Evolutionary conservation across 345 rosid genomes (phyloP).

Genomic region (Hypericum androsaemum): DNA sequence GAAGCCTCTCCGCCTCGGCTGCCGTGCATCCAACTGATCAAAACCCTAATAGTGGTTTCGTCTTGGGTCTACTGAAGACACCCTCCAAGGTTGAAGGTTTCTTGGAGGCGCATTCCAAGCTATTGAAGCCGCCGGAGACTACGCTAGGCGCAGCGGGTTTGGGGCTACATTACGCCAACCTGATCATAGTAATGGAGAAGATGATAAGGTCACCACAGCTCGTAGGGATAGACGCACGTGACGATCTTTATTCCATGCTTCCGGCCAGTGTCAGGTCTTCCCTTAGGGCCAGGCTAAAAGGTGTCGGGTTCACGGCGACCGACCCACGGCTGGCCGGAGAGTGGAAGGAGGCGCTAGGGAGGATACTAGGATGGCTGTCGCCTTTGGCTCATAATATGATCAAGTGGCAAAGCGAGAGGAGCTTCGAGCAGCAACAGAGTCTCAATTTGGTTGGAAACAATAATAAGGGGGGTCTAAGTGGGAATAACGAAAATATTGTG

Average conservation of each 20-base stretch:
- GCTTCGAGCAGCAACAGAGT: constrained; percentile 59
- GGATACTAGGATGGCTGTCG: constrained; percentile 74
- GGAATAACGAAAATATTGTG: constrained; percentile 24
- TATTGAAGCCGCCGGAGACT: constrained; percentile 53
- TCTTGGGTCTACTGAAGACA: constrained; percentile 33
- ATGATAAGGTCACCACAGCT: constrained; percentile 89
- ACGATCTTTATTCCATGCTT: constrained; percentile 78
- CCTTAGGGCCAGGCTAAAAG: constrained; percentile 55
- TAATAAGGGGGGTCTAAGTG: too few species aligned
- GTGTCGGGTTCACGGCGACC: constrained; percentile 63
- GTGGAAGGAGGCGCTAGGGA: constrained; percentile 71
- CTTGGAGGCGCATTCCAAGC: constrained; percentile 52
- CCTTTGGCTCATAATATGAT: constrained; percentile 95
- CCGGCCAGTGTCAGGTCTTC: constrained; percentile 60
- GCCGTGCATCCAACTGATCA: constrained; percentile 54
- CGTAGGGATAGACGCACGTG: constrained; percentile 84
- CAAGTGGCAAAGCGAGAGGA: constrained; percentile 93
- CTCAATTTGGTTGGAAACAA: constrained; percentile 23
- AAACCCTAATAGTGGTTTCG: constrained; percentile 26
- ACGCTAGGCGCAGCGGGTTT: constrained; percentile 76
- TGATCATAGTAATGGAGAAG: constrained; percentile 81
- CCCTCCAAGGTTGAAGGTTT: constrained; percentile 21
- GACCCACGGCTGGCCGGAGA: constrained; percentile 71
- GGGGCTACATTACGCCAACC: constrained; percentile 73
- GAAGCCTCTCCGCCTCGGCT: constrained; percentile 76